These are phyloP conservation scores for Phytophthora tubulina DNA, from an alignment of 352 stramenopile genomes.

Conservation along the genomic window DNA sequence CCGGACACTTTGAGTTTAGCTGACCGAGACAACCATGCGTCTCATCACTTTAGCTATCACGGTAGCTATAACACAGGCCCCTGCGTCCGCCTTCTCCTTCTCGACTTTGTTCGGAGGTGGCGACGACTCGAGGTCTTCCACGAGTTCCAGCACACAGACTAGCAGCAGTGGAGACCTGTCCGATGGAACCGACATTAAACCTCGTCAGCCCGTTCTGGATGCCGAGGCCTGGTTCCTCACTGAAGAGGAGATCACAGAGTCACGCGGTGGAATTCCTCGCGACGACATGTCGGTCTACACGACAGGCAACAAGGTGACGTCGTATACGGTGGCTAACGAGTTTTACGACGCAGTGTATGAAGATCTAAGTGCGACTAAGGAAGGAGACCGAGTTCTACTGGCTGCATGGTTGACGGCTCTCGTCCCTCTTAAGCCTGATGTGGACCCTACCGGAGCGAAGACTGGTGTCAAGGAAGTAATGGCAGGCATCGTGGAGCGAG, in stretches of 20 bases:
- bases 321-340: constrained; percentile 46
- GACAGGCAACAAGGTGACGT: constrained; percentile 53
- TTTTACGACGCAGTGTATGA: constrained; percentile 54
- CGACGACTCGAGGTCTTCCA: not conserved
- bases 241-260: constrained; percentile 51
- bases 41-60: not conserved
- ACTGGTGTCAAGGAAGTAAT: constrained; percentile 47
- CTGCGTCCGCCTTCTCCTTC: constrained; percentile 19
- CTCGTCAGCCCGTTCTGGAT: constrained; percentile 50
- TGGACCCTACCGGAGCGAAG: constrained; percentile 23
- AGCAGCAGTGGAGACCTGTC: constrained; percentile 6
- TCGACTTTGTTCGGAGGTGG: constrained; percentile 8
- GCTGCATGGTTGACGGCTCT: constrained; percentile 56
- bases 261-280: constrained; percentile 52
- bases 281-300: constrained; percentile 45
- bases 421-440: constrained; percentile 48
- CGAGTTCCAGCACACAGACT: not conserved
- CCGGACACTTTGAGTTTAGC: not conserved
- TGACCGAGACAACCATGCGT: not conserved
- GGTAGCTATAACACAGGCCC: constrained; percentile 3
- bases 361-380: constrained; percentile 41
- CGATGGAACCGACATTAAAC: constrained; percentile 16
- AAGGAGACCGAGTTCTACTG: constrained; percentile 42
- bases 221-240: constrained; percentile 60
- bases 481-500: constrained; percentile 36